Conservation (phyloP, 169 alveolate genomes). For the Plasmodium billcollinsi region DNA sequence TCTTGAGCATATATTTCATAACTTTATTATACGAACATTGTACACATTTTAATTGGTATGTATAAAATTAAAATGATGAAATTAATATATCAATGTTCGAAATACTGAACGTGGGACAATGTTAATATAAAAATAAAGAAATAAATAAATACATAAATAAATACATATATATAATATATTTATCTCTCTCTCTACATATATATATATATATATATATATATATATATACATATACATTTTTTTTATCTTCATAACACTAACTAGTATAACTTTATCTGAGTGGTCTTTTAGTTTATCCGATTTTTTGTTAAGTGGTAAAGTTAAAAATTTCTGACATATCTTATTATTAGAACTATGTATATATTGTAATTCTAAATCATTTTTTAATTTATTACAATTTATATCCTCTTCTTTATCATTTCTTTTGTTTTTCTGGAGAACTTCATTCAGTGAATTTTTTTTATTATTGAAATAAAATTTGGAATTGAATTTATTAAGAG, state of each 20-base stretch:
- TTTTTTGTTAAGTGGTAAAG: conserved; percentile 36
- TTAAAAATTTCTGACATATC: conserved; percentile 63
- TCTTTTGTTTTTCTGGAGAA: not conserved
- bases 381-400: conserved; percentile 28
- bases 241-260: not conserved
- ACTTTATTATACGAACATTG: conserved; percentile 48
- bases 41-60: not conserved
- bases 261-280: conserved; percentile 66
- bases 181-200: not conserved
- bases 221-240: not conserved
- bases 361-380: conserved; percentile 60
- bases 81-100: conserved; percentile 8
- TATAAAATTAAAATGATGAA: no score
- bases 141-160: not conserved
- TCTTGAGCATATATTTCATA: not conserved
- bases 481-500: conserved; percentile 57
- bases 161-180: not conserved
- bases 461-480: conserved; percentile 34
- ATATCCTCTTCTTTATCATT: conserved; percentile 8
- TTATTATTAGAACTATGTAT: conserved; percentile 67
- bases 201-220: not conserved
- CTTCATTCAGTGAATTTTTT: conserved; percentile 1
- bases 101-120: not conserved
- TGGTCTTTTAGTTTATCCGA: conserved; percentile 28
- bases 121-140: not conserved